A percentile compares a stretch with the other conserved stretches of the same genome.
Evolutionary conservation across 805 yeast species (phyloP).

Genomic region (Yamadazyma akitaensis): DNA sequence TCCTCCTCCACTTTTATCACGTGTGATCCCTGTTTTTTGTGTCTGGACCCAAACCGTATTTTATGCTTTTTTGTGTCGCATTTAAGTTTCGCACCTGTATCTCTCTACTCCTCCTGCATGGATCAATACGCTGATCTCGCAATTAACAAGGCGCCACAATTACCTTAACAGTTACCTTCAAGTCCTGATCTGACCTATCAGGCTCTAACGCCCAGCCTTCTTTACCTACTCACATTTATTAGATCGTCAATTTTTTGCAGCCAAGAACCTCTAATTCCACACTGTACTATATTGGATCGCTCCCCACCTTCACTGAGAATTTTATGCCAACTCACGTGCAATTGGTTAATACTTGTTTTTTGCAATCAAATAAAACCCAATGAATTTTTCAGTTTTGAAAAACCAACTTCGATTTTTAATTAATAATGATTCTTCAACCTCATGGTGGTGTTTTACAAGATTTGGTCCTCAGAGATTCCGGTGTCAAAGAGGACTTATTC

Average conservation of each 20-base stretch:
- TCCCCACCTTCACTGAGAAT: background rate
- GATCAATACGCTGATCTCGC: background rate
- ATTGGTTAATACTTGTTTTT: conserved; percentile 7
- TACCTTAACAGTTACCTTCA: background rate
- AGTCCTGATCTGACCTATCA: background rate
- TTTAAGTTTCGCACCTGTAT: background rate
- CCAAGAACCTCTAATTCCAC: no score
- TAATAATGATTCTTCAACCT: conserved; percentile 49
- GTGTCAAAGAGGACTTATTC: conserved; percentile 52
- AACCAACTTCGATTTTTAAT: background rate
- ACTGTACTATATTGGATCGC: background rate
- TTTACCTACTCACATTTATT: no score
- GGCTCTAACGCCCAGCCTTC: background rate
- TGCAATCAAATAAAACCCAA: background rate
- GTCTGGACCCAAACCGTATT: no score
- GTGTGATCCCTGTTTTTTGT: no score
- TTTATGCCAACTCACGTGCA: conserved; percentile 16
- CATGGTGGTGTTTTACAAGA: conserved; percentile 93
- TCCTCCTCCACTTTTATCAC: no score
- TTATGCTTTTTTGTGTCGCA: background rate
- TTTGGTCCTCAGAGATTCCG: conserved; percentile 74
- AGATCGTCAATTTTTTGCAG: no score
- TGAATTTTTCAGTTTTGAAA: background rate
- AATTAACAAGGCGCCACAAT: background rate
- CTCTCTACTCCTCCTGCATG: background rate